Conservation (phyloP, 345 rosid genomes). For the Lenwebbia sp. region DNA sequence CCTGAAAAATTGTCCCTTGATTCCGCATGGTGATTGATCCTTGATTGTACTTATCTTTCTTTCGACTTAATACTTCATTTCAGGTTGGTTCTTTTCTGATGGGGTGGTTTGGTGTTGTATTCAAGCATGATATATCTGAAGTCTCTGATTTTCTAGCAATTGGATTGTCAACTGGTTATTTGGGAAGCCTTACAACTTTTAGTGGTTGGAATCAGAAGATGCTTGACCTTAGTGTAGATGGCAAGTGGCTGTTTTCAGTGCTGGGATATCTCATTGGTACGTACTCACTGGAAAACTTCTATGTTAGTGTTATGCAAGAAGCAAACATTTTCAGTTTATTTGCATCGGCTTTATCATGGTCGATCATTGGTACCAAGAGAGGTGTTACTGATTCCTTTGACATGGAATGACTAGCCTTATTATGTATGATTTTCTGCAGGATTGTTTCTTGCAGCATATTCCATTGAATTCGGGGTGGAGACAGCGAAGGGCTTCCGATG, state of each 20-base stretch:
- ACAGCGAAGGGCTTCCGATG: slow-evolving; percentile 75
- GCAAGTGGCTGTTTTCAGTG: slow-evolving; percentile 58
- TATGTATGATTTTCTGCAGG: slow-evolving; percentile 33
- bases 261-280: slow-evolving; percentile 71
- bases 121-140: slow-evolving; percentile 52
- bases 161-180: slow-evolving; percentile 78
- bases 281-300: not conserved
- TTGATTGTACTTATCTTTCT: not conserved
- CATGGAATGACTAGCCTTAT: not conserved
- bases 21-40: not conserved
- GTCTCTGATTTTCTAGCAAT: slow-evolving; percentile 64
- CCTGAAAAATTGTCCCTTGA: not conserved
- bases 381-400: not conserved
- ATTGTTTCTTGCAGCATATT: slow-evolving; percentile 60
- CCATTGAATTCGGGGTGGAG: slow-evolving; percentile 67
- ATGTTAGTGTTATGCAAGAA: not conserved
- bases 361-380: not conserved
- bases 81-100: slow-evolving; percentile 95
- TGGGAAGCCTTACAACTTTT: slow-evolving; percentile 94
- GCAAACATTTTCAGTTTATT: not conserved
- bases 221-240: slow-evolving; percentile 71
- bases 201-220: slow-evolving; percentile 98
- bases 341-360: not conserved
- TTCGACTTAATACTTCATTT: not conserved
- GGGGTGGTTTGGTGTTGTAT: slow-evolving; percentile 94